These are phyloP conservation scores for Tilletia setariae DNA, from an alignment of 1,284 basidiomycete species.

Conservation along the genomic window DNA sequence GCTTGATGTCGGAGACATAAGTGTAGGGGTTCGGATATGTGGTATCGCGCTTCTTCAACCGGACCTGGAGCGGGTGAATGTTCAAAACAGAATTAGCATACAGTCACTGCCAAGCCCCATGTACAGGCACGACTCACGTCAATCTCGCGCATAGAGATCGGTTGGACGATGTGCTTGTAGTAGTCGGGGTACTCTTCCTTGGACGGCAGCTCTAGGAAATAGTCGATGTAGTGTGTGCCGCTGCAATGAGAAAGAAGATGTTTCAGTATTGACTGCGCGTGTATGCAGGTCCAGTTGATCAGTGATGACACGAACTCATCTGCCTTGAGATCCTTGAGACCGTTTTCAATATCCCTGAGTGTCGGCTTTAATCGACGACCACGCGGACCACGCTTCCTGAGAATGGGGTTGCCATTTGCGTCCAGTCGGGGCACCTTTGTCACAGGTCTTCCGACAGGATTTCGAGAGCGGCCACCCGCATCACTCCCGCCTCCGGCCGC, in stretches of 20 bases:
- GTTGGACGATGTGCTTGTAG: constrained; percentile 45
- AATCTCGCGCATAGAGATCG: constrained; percentile 44
- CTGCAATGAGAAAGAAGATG: too few species aligned
- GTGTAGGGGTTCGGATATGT: constrained; percentile 44
- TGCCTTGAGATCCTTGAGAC: background rate
- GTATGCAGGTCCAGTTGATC: too few species aligned
- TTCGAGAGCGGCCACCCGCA: background rate
- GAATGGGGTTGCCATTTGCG: background rate
- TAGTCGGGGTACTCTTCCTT: constrained; percentile 46
- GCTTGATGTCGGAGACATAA: constrained; percentile 40
- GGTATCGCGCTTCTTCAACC: constrained; percentile 28
- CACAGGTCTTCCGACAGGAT: background rate
- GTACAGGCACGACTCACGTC: constrained; percentile 20
- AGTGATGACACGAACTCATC: background rate
- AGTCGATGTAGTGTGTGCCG: constrained; percentile 25
- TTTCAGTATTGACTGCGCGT: too few species aligned
- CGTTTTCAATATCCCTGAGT: background rate
- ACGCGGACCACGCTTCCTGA: background rate
- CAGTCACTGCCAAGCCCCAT: background rate
- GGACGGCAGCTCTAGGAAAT: constrained; percentile 46
- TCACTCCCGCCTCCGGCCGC: background rate
- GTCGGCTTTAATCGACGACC: background rate
- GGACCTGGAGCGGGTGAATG: background rate
- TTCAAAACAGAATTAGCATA: background rate
- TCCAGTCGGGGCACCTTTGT: background rate